Evolutionary conservation across 176 grass and related monocot genomes (phyloP).

Genomic region (Microstegium vimineum): DNA sequence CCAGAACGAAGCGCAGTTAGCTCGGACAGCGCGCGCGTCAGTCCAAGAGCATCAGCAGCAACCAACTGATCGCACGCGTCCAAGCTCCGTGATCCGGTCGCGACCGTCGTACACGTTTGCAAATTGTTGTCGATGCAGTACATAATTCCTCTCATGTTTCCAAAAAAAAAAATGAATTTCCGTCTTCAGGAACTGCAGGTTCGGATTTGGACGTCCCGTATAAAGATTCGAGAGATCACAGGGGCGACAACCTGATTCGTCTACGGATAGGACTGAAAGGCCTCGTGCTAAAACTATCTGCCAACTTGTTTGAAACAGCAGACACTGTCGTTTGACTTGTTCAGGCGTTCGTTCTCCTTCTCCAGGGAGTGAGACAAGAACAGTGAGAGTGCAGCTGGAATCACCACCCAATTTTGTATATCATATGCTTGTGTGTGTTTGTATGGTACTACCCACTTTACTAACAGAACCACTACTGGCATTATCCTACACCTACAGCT

Average conservation of each 20-base stretch:
- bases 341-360: constrained; percentile 39
- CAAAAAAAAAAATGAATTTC: neutral
- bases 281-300: neutral
- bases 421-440: too few relatives aligned
- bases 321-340: constrained; percentile 29
- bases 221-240: neutral
- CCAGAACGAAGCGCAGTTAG: neutral
- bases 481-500: constrained; percentile 21
- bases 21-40: neutral
- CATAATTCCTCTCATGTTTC: neutral
- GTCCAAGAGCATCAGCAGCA: neutral
- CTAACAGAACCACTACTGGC: constrained; percentile 25
- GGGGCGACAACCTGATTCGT: neutral
- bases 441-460: neutral
- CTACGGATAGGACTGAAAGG: neutral
- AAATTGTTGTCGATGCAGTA: neutral
- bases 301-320: constrained; percentile 26
- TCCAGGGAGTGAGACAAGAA: constrained; percentile 16
- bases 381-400: constrained; percentile 33
- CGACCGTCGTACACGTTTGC: constrained; percentile 13
- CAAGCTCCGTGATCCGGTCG: constrained; percentile 31
- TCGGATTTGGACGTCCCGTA: neutral
- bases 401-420: constrained; percentile 10
- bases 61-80: neutral
- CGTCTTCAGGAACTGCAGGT: neutral